Base-by-base conservation (phyloP, 352 stramenopile species). In the Globisporangium barbulae region DNA sequence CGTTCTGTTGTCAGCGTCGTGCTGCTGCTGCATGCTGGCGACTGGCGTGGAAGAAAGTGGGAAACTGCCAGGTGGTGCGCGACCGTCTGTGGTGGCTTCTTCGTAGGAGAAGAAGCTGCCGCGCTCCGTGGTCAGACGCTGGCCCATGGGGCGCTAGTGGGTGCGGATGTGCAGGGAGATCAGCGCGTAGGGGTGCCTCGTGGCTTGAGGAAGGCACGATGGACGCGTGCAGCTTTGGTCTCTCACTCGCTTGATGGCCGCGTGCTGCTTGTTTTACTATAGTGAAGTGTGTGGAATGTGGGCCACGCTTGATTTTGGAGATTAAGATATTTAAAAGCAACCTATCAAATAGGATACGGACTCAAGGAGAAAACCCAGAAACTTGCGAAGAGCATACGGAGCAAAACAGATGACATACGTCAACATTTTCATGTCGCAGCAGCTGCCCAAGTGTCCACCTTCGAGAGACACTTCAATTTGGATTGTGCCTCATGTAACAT, bases 81-180 rank as follows among this genome's bases (percentile, higher is more conserved):
- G 49, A 22, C 52, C 10, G 1, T 54, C 33, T 19, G 47, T 19
- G 30, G 25, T 30, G 59, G 31, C 5, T 35, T 58, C 52, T 42
- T 59, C 61, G 10, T 0, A 5, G 1, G 41, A 54, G 42, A 21
- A 54, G 3, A 12, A 55, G 59, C 73, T 77, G 4, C 69, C 63
- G 28, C 66, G 69, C 41, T 65, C 35, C 1, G 64, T 72, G 57
- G 67, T 79, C 0, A 70, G 59, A 49, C 63, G 67, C 55, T 80
- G 75, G 22, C 75, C 75, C 75, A 83, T 83, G 35, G 12, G 33
- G 19, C 12, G 5, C 54, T 19, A 7, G 17, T 13, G 37, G 35
- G 35, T 41, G 35, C 9, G 35, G 7, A 15, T n/a, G 5, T 59
- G 31, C 19, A 17, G n/a, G 22, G 48, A 5, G 6, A 21, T n/a